A percentile compares a stretch with the other conserved stretches of the same genome.
Conservation (phyloP, 192 early-diverging fungal genomes). For the Coemansia brasiliensis region DNA sequence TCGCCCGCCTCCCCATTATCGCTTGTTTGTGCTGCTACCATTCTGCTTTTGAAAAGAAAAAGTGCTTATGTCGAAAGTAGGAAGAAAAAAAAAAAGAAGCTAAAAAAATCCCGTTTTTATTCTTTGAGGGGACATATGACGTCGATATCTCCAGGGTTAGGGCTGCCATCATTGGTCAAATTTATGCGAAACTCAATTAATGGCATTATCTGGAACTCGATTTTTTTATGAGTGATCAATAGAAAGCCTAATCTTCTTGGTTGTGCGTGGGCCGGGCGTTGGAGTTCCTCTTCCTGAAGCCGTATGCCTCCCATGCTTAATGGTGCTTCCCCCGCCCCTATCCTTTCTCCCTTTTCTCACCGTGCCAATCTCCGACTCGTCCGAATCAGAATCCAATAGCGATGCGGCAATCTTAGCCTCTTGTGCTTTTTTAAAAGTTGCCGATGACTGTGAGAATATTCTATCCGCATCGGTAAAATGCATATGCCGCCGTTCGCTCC, state of each 20-base stretch:
- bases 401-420: conserved; percentile 47
- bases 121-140: not conserved
- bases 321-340: conserved; percentile 36
- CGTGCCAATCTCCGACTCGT: conserved; percentile 22
- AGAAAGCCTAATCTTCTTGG: conserved; percentile 48
- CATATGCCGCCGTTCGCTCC: conserved; percentile 57
- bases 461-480: conserved; percentile 79
- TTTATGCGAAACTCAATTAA: conserved; percentile 4
- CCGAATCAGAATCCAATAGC: conserved; percentile 49
- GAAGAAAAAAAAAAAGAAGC: not conserved
- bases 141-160: conserved; percentile 4
- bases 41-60: not conserved
- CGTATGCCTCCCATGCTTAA: conserved; percentile 36
- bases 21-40: not conserved
- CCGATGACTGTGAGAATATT: conserved; percentile 79
- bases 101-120: not conserved
- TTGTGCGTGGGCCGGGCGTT: conserved; percentile 17
- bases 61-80: too few relatives aligned
- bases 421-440: conserved; percentile 56
- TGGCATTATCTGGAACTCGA: too few relatives aligned
- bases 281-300: conserved; percentile 32
- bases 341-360: conserved; percentile 3
- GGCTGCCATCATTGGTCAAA: not conserved
- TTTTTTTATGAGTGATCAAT: conserved; percentile 18
- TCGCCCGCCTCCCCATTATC: conserved; percentile 9